Conservation (phyloP, 441 rosid genomes). For the Populus trichocarpa region DNA sequence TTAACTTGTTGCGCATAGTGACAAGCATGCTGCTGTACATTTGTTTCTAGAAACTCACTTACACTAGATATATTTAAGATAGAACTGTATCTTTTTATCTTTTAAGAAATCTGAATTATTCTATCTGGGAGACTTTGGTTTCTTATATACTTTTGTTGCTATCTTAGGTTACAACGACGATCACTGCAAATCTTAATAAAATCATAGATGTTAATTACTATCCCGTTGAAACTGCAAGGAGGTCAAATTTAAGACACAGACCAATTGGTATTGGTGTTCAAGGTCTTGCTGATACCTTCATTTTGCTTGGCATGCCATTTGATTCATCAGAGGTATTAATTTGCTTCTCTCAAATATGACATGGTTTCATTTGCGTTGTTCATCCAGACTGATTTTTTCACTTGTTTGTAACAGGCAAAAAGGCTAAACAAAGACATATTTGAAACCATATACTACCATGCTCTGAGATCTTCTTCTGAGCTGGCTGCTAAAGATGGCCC, state of each 20-base stretch:
- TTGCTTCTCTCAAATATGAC: background rate
- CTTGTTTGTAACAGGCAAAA: constrained; percentile 48
- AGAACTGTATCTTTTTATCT: background rate
- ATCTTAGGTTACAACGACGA: constrained; percentile 47
- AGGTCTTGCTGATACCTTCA: constrained; percentile 79
- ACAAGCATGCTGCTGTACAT: background rate
- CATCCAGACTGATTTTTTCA: background rate
- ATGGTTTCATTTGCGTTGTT: background rate
- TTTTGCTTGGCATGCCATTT: constrained; percentile 73
- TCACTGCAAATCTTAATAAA: constrained; percentile 66
- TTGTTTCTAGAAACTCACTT: background rate
- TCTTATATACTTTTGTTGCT: background rate
- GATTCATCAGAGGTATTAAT: constrained; percentile 62
- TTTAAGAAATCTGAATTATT: background rate
- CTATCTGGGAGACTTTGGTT: background rate
- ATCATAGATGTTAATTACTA: constrained; percentile 69
- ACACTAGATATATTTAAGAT: background rate
- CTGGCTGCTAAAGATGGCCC: constrained; percentile 56
- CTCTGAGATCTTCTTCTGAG: constrained; percentile 53
- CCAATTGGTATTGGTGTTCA: constrained; percentile 79
- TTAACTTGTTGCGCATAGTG: background rate
- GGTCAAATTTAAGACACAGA: constrained; percentile 63
- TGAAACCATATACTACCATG: constrained; percentile 70
- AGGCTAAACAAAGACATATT: constrained; percentile 68
- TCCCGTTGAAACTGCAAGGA: constrained; percentile 67